Conservation (phyloP, 192 early-diverging fungal species). For the Entrophospora sp. region DNA sequence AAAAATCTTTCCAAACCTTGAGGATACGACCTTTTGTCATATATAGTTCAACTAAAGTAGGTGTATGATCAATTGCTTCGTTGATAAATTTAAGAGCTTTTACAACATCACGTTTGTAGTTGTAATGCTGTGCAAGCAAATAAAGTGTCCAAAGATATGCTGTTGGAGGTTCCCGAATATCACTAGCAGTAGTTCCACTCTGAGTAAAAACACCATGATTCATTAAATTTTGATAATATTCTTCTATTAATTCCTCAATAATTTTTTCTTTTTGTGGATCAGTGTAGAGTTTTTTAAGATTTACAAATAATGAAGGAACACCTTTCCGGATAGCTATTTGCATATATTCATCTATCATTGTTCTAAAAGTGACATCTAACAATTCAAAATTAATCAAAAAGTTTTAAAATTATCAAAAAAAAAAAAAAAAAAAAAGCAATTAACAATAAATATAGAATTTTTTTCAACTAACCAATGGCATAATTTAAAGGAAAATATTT, state of each 20-base stretch:
- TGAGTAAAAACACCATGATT: conserved; percentile 14
- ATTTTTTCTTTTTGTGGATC: conserved; percentile 54
- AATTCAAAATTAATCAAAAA: no score
- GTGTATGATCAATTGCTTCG: conserved; percentile 76
- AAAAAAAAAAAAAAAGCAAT: no score
- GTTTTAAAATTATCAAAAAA: no score
- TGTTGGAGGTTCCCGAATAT: conserved; percentile 66
- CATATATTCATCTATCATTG: conserved; percentile 56
- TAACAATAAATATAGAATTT: no score
- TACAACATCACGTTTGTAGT: conserved; percentile 58
- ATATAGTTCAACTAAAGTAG: conserved; percentile 81
- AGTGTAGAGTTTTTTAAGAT: conserved; percentile 63
- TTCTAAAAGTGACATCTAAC: conserved; percentile 51
- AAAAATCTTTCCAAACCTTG: conserved; percentile 67
- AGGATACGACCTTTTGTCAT: conserved; percentile 91
- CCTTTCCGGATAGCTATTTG: conserved; percentile 77
- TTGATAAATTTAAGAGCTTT: conserved; percentile 74
- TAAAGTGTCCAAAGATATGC: conserved; percentile 83
- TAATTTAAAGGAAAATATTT: conserved; percentile 69
- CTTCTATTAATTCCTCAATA: conserved; percentile 60
- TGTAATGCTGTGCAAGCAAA: conserved; percentile 85
- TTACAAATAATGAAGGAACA: conserved; percentile 87
- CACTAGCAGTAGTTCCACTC: conserved; percentile 29
- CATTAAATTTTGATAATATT: conserved; percentile 46
- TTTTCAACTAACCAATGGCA: conserved; percentile 38